phyloP scores from a whole-genome alignment of 106 monocot species.

The Dioscorea zingiberensis region DNA sequence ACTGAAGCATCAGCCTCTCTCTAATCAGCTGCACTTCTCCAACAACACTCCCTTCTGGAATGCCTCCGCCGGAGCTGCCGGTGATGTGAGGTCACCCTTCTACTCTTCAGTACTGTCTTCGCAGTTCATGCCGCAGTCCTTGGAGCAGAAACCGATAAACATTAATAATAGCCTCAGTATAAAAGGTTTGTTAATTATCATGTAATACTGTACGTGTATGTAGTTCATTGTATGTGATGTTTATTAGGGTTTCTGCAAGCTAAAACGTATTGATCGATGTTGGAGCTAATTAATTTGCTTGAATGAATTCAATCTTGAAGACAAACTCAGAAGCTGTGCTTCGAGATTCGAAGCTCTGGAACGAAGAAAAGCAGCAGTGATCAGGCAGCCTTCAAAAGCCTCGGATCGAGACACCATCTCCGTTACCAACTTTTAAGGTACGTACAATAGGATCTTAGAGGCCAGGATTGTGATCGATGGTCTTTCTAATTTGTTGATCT shows the following conservation, averaged over 20 bases:
- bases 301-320: not conserved
- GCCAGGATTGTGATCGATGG: not conserved
- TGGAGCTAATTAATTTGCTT: constrained; percentile 16
- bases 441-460: not conserved
- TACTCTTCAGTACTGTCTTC: constrained; percentile 13
- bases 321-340: constrained; percentile 13
- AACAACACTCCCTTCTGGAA: constrained; percentile 34
- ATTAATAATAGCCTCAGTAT: constrained; percentile 7
- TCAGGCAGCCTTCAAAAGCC: constrained; percentile 61
- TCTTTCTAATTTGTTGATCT: not conserved
- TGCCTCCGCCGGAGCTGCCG: constrained; percentile 7
- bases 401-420: constrained; percentile 60
- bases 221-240: not conserved
- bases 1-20: constrained; percentile 2
- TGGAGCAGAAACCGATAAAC: constrained; percentile 29
- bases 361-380: constrained; percentile 36
- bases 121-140: constrained; percentile 24
- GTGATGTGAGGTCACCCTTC: constrained; percentile 11
- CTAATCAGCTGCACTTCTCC: constrained; percentile 20
- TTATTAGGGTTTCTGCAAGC: constrained; percentile 2
- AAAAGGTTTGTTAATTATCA: too few species aligned
- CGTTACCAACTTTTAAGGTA: constrained; percentile 83
- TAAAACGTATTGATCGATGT: not conserved
- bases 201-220: too few species aligned
- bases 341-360: not conserved